Evolutionary conservation across 2,329 filamentous ascomycete species (phyloP).

Genomic region (Verticillium isaacii): DNA sequence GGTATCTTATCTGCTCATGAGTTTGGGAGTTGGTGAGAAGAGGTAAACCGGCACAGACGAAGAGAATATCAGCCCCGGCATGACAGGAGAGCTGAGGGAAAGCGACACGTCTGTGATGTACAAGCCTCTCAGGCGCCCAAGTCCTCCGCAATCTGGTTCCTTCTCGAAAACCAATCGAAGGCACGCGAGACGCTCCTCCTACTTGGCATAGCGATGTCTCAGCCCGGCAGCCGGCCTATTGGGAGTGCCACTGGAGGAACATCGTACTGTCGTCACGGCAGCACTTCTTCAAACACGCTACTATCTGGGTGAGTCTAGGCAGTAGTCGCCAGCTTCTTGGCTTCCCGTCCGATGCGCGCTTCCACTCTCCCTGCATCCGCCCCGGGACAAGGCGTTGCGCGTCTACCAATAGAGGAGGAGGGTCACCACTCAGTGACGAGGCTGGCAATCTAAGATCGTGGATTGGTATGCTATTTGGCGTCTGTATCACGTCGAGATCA

Average conservation of each 20-base stretch:
- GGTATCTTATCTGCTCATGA: too few relatives aligned
- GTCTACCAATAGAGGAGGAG: not conserved
- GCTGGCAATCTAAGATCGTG: not conserved
- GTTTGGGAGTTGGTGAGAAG: too few relatives aligned
- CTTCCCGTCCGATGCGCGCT: not conserved
- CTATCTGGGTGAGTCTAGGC: not conserved
- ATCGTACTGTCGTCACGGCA: too few relatives aligned
- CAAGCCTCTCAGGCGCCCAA: not conserved
- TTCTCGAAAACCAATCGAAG: not conserved
- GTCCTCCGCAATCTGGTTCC: not conserved
- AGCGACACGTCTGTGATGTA: not conserved
- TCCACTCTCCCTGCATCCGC: not conserved
- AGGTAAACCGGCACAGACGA: too few relatives aligned
- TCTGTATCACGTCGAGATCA: too few relatives aligned
- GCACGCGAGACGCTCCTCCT: not conserved
- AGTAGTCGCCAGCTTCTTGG: not conserved
- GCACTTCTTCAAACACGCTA: too few relatives aligned
- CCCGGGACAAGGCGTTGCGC: not conserved
- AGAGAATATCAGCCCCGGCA: not conserved
- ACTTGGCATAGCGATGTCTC: not conserved
- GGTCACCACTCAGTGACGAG: not conserved
- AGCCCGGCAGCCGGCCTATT: not conserved
- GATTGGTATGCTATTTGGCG: too few relatives aligned
- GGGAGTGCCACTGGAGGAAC: not conserved
- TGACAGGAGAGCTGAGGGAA: not conserved